A percentile compares a stretch with the other conserved stretches of the same genome.
phyloP scores from a whole-genome alignment of 2,329 filamentous ascomycete genomes.

The Bertia moriformis region DNA sequence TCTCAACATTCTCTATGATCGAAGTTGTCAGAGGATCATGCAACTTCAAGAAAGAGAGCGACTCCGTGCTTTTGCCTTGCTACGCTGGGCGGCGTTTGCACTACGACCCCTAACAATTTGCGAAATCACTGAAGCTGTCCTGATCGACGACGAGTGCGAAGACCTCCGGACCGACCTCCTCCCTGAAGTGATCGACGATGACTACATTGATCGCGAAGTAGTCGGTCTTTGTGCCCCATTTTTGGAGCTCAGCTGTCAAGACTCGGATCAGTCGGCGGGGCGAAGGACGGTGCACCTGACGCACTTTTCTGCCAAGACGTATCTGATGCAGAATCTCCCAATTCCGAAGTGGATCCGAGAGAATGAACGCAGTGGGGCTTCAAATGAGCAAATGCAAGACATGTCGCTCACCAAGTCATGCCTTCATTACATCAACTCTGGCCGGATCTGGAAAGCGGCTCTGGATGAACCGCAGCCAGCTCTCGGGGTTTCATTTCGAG shows the following conservation, averaged over 20 bases:
- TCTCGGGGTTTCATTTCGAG: constrained; percentile 1
- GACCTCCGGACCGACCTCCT: constrained; percentile 9
- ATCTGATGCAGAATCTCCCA: constrained; percentile 4
- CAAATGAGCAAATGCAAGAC: constrained; percentile 3
- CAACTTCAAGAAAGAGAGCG: constrained; percentile 4
- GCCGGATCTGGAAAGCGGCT: constrained; percentile 1
- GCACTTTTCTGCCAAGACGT: constrained; percentile 6
- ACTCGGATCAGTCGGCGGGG: fast-evolving
- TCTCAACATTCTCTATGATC: constrained; percentile 14
- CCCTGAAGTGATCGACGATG: constrained; percentile 10
- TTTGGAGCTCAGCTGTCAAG: constrained; percentile 9
- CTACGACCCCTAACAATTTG: constrained; percentile 7
- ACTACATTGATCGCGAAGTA: constrained; percentile 13
- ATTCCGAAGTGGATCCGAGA: background rate
- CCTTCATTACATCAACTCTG: constrained; percentile 4
- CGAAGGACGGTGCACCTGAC: constrained; percentile 4
- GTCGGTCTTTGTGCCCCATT: constrained; percentile 12
- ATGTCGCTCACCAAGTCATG: constrained; percentile 5
- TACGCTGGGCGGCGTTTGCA: constrained; percentile 14
- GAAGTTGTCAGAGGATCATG: constrained; percentile 12
- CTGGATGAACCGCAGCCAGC: background rate
- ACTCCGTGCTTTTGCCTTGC: constrained; percentile 10
- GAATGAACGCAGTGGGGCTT: constrained; percentile 3
- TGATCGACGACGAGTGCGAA: constrained; percentile 8
- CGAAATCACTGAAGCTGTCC: constrained; percentile 10